phyloP scores from a whole-genome alignment of 2,329 filamentous ascomycete species.

The Cyclaneusma minus region DNA sequence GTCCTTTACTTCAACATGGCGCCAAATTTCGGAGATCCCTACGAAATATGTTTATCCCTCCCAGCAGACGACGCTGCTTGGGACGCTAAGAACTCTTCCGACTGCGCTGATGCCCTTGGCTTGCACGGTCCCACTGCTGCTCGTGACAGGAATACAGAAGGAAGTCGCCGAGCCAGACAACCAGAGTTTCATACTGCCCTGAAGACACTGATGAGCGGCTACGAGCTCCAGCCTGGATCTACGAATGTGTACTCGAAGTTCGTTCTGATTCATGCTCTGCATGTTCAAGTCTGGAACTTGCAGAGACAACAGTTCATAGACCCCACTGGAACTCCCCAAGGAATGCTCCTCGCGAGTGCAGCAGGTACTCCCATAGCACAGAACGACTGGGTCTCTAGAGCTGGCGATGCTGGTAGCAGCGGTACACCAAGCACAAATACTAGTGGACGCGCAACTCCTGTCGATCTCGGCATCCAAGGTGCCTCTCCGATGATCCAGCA shows the following conservation, averaged over 20 bases:
- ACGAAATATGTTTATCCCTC: constrained; percentile 51
- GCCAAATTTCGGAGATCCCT: constrained; percentile 44
- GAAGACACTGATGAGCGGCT: constrained; percentile 42
- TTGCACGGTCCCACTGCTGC: constrained; percentile 42
- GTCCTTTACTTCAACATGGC: constrained; percentile 57
- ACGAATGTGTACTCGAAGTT: constrained; percentile 65
- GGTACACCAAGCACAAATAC: constrained; percentile 27
- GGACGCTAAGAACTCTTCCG: constrained; percentile 43
- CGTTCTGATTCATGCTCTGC: constrained; percentile 53
- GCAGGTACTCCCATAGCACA: constrained; percentile 41
- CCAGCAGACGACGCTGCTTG: constrained; percentile 60
- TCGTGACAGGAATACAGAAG: constrained; percentile 39
- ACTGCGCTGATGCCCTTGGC: constrained; percentile 51
- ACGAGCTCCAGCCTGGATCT: constrained; percentile 44
- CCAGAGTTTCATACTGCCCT: constrained; percentile 47
- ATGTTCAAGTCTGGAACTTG: constrained; percentile 40
- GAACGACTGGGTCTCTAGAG: constrained; percentile 37
- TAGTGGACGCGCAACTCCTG: constrained; percentile 30
- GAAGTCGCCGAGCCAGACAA: constrained; percentile 48
- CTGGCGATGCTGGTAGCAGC: constrained; percentile 24
- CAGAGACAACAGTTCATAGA: constrained; percentile 26
- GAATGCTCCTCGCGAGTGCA: no score
- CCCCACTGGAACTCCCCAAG: constrained; percentile 11
- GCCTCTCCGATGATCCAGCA: constrained; percentile 25
- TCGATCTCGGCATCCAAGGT: constrained; percentile 20